These are phyloP conservation scores for Physcia stellaris DNA, from an alignment of 495 filamentous ascomycete species.

Conservation along the genomic window DNA sequence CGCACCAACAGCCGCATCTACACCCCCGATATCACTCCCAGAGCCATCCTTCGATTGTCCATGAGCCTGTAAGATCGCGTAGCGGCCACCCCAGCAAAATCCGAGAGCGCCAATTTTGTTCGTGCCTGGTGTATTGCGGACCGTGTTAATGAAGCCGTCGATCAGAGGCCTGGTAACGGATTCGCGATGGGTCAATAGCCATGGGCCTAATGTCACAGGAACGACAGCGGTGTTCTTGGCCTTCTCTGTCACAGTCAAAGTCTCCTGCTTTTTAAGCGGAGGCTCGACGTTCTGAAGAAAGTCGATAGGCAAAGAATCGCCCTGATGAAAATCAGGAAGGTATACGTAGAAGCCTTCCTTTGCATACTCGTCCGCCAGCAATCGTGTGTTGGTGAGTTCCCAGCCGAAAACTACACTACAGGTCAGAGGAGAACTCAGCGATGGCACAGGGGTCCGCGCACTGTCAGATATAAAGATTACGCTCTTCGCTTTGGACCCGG, in stretches of 20 bases:
- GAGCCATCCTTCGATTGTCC: slow-evolving; percentile 17
- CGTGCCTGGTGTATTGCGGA: slow-evolving; percentile 19
- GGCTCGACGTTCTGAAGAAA: slow-evolving; percentile 26
- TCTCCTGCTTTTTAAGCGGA: slow-evolving; percentile 11
- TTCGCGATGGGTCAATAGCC: slow-evolving; percentile 24
- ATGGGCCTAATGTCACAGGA: slow-evolving; percentile 26
- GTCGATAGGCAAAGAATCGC: slow-evolving; percentile 24
- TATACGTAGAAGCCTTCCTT: slow-evolving; percentile 27
- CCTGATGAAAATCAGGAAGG: slow-evolving; percentile 28
- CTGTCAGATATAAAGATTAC: slow-evolving; percentile 24
- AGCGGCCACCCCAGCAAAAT: slow-evolving; percentile 30
- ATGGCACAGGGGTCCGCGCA: not conserved
- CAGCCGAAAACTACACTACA: slow-evolving; percentile 26
- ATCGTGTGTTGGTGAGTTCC: slow-evolving; percentile 24
- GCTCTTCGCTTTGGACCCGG: slow-evolving; percentile 21
- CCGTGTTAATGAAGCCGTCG: slow-evolving; percentile 18
- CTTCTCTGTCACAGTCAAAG: slow-evolving; percentile 18
- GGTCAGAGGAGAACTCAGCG: not conserved
- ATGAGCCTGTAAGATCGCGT: slow-evolving; percentile 21
- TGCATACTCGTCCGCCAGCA: slow-evolving; percentile 32
- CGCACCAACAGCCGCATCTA: slow-evolving; percentile 24
- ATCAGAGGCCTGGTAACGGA: slow-evolving; percentile 14
- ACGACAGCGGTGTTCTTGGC: slow-evolving; percentile 24
- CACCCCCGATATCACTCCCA: slow-evolving; percentile 24
- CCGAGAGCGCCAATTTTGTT: slow-evolving; percentile 28